Evolutionary conservation across 2,329 filamentous ascomycete genomes (phyloP).

Genomic region (Colletotrichum melonis): DNA sequence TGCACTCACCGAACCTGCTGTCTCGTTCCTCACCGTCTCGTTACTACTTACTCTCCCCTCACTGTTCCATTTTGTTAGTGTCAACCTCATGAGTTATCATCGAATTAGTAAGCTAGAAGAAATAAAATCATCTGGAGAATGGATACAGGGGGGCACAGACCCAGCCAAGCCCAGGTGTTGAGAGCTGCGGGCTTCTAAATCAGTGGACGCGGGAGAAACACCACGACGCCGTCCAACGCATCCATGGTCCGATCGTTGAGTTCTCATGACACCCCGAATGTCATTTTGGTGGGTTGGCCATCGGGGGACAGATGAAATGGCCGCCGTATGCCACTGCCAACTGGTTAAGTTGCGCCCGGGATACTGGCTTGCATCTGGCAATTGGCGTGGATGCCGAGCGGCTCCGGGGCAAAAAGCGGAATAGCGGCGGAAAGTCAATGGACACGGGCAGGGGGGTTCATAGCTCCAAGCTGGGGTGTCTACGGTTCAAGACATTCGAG

Average conservation of each 20-base stretch:
- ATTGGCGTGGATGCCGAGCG: neutral
- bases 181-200: neutral
- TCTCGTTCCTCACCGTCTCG: neutral
- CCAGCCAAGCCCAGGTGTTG: neutral
- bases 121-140: neutral
- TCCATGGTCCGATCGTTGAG: conserved; percentile 4
- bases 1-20: neutral
- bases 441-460: neutral
- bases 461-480: neutral
- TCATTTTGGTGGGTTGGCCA: neutral
- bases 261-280: neutral
- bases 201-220: neutral
- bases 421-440: neutral
- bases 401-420: neutral
- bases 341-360: too few relatives aligned
- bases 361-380: too few relatives aligned
- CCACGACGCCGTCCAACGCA: conserved; percentile 2
- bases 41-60: neutral
- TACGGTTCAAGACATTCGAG: neutral
- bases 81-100: neutral
- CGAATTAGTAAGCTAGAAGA: neutral
- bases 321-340: too few relatives aligned
- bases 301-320: too few relatives aligned
- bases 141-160: neutral
- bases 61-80: neutral